These are phyloP conservation scores for Asterochloris sp. DNA, from an alignment of 139 green algal genomes.

Conservation along the genomic window DNA sequence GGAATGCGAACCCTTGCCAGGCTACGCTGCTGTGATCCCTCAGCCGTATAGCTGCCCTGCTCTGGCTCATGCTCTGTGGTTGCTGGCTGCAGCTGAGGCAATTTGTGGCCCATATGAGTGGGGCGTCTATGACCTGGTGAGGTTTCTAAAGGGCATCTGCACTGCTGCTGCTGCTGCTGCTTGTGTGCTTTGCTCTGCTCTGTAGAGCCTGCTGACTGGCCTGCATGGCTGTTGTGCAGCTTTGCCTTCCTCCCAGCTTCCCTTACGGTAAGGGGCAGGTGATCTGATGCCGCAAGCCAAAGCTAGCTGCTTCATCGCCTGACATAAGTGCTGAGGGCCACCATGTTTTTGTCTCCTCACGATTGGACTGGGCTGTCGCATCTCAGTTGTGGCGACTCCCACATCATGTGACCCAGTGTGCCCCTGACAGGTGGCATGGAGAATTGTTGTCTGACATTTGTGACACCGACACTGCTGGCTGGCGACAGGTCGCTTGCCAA, in stretches of 20 bases:
- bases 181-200: too few species aligned
- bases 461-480: slow-evolving; percentile 89
- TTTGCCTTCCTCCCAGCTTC: slow-evolving; percentile 79
- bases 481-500: slow-evolving; percentile 74
- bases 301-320: not conserved
- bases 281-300: not conserved
- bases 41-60: not conserved
- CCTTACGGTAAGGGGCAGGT: slow-evolving; percentile 49
- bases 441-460: slow-evolving; percentile 89
- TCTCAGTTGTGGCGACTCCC: not conserved
- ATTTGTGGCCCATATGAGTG: slow-evolving; percentile 89
- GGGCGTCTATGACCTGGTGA: slow-evolving; percentile 90
- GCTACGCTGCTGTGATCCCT: not conserved
- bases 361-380: too few species aligned
- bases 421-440: slow-evolving; percentile 67
- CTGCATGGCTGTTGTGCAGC: too few species aligned
- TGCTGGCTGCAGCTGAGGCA: slow-evolving; percentile 52
- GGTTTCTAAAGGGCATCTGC: slow-evolving; percentile 29
- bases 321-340: too few species aligned
- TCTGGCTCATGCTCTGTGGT: not conserved
- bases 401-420: not conserved
- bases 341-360: too few species aligned
- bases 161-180: too few species aligned
- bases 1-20: not conserved
- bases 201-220: too few species aligned